Conservation (phyloP, 805 yeast genomes). For the Wickerhamiella lipophila region DNA sequence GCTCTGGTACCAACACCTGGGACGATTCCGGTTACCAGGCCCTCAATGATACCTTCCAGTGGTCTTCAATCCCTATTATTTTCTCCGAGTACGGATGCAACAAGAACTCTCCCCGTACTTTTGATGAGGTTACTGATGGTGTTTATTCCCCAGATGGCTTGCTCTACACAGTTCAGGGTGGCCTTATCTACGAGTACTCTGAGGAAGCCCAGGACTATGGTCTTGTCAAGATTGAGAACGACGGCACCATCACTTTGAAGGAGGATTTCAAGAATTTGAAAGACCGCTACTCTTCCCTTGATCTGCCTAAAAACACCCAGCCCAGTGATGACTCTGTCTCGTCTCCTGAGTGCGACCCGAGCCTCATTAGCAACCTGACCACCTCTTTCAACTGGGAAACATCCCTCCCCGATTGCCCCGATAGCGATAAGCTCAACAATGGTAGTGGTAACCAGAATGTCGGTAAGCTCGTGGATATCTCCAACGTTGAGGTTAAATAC, state of each 20-base stretch:
- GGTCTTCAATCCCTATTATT: slow-evolving; percentile 62
- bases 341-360: slow-evolving; percentile 19
- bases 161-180: slow-evolving; percentile 52
- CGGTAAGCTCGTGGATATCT: slow-evolving; percentile 26
- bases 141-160: slow-evolving; percentile 46
- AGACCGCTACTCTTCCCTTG: slow-evolving; percentile 38
- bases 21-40: slow-evolving; percentile 52
- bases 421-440: slow-evolving; percentile 25
- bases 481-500: slow-evolving; percentile 22
- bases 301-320: slow-evolving; percentile 20
- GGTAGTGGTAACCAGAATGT: slow-evolving; percentile 31
- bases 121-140: slow-evolving; percentile 58
- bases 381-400: slow-evolving; percentile 24
- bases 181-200: slow-evolving; percentile 83
- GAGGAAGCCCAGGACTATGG: slow-evolving; percentile 72
- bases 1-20: slow-evolving; percentile 59
- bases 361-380: slow-evolving; percentile 18
- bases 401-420: slow-evolving; percentile 31
- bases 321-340: slow-evolving; percentile 17
- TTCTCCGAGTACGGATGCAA: slow-evolving; percentile 89
- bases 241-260: slow-evolving; percentile 38
- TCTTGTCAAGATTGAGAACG: slow-evolving; percentile 44
- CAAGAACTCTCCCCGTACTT: slow-evolving; percentile 61
- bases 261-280: slow-evolving; percentile 53
- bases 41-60: slow-evolving; percentile 48